Conservation (phyloP, 208 protist species). For the Phytomonas sp. region DNA sequence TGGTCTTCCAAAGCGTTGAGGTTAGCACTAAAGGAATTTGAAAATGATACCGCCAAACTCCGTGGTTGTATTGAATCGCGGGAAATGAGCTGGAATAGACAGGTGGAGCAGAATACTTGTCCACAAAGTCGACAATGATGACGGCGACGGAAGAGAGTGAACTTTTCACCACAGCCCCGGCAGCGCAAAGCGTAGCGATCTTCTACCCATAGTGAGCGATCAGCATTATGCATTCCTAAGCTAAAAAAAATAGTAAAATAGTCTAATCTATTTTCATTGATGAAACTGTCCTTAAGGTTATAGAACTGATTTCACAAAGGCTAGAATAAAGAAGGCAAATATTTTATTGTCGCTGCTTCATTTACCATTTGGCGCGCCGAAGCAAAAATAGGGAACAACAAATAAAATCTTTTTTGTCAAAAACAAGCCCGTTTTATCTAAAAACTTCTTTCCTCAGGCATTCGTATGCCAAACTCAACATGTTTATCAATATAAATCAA, state of each 20-base stretch:
- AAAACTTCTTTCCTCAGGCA: not conserved
- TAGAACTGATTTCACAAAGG: not conserved
- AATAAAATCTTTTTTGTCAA: not conserved
- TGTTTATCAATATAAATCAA: slow-evolving; percentile 1
- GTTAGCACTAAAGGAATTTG: not conserved
- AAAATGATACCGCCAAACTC: not conserved
- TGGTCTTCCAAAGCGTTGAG: not conserved
- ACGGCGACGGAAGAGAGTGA: slow-evolving; percentile 49
- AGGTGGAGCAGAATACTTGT: slow-evolving; percentile 71
- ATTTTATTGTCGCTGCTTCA: no score
- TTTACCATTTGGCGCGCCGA: no score
- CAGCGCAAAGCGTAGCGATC: slow-evolving; percentile 66
- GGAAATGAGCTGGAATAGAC: slow-evolving; percentile 18
- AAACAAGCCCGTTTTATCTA: not conserved
- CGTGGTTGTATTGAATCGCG: no score
- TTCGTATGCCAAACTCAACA: not conserved
- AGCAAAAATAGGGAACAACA: not conserved
- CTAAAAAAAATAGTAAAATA: slow-evolving; percentile 2
- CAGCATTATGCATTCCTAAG: slow-evolving; percentile 7
- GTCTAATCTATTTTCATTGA: slow-evolving; percentile 1
- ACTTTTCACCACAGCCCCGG: slow-evolving; percentile 40
- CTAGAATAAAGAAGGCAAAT: not conserved
- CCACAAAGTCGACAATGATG: slow-evolving; percentile 82
- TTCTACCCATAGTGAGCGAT: slow-evolving; percentile 67
- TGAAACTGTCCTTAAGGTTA: not conserved